These are phyloP conservation scores for Calocera viscosa DNA, from an alignment of 768 basidiomycete species.

Conservation along the genomic window DNA sequence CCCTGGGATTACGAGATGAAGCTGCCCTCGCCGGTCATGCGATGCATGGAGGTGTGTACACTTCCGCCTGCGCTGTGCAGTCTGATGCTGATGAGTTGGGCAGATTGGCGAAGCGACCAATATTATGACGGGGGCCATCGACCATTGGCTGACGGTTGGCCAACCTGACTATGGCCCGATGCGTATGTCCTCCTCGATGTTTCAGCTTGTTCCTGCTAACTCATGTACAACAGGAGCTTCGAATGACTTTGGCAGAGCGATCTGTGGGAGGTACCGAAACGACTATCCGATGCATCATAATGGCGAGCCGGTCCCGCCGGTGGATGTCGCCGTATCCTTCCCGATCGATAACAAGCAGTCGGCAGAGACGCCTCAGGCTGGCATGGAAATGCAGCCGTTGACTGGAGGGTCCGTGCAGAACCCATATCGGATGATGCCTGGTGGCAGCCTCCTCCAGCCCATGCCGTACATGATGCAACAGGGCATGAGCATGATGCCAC, in stretches of 20 bases:
- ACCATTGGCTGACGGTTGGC: background rate
- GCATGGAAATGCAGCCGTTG: background rate
- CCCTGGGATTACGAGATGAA: constrained; percentile 7
- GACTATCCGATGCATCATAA: background rate
- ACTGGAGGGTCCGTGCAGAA: background rate
- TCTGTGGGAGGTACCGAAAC: background rate
- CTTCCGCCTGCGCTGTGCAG: background rate
- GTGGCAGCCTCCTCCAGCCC: background rate
- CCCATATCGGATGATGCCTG: background rate
- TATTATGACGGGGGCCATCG: background rate
- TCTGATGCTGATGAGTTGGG: background rate
- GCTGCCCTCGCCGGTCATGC: background rate
- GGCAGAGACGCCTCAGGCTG: background rate
- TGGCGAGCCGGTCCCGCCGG: background rate
- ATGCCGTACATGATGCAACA: background rate
- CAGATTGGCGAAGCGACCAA: background rate
- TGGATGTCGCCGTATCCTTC: background rate
- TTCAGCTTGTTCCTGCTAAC: background rate
- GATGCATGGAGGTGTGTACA: background rate
- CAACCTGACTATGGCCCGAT: background rate
- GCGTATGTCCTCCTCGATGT: background rate
- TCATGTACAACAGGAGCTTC: background rate
- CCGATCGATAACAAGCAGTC: background rate
- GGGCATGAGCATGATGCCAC: background rate
- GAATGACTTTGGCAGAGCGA: background rate